Evolutionary conservation across 345 rosid species (phyloP), one percentile per base, ranked within the genome.

Genomic region (Noccaea caerulescens): DNA sequence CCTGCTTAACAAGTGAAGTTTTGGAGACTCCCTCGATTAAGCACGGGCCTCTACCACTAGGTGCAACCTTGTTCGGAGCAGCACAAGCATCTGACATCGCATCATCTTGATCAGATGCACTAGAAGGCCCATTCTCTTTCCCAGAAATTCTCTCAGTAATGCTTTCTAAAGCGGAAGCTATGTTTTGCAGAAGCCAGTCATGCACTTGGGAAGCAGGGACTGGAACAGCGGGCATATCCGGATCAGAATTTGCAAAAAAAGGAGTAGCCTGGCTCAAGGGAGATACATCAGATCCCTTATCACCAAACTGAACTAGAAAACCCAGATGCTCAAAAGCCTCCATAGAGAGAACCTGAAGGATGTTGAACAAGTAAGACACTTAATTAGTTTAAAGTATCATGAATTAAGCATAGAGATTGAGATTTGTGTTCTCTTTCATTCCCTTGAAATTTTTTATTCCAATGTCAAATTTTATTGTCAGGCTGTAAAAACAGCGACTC

Each of bases 191-290:
- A 78, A 95, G 85, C 99, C 99, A 95, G 57, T 86, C 96, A 72
- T 80, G 94, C 73, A 88, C 97, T 80, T 95, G 97, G 43, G 86
- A 63, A 30, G 90, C 89, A 63, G 99, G 86, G 72, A 90, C 97
- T 33, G 98, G 96, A 77, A 80, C 92, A 41, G 98, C 98, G 49
- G 98, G 99, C 99, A 92, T 95, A 80, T 88, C 98, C 4, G 99
- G 97, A 83, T 95, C 99, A 37, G 99, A 88, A 82, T 95, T 92
- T 55, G 99, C 98, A 32, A 92, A 95, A 85, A 95, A 92, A 0
- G 97, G 97, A 81, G 97, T 82, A 37, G 93, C 88, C 82, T 92
- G 94, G 81, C 90, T 86, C 78, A 95, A 66, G 34, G 94, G 84
- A 77, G 81, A 82, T 69, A 82, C 88, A 84, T 90, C 96, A 42